Conservation (phyloP, 2,329 filamentous ascomycete species). For the Meredithiella fracta region DNA sequence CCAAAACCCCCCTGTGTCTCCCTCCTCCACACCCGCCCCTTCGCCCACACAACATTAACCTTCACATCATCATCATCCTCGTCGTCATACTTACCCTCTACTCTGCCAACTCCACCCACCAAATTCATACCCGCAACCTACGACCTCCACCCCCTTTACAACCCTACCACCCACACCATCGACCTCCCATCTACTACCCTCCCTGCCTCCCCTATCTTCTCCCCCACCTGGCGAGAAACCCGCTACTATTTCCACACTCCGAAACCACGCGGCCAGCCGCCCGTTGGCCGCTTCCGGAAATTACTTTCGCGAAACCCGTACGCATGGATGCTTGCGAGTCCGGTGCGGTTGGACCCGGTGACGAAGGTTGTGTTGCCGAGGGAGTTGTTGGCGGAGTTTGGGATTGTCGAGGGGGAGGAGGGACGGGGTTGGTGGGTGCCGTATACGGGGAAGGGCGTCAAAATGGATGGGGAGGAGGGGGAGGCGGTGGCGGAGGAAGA, state of each 20-base stretch:
- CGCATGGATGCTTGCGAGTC: conserved; percentile 45
- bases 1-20: background rate
- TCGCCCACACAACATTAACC: background rate
- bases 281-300: conserved; percentile 34
- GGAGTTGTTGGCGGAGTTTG: conserved; percentile 48
- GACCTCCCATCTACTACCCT: conserved; percentile 29
- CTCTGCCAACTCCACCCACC: background rate
- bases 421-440: conserved; percentile 40
- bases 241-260: conserved; percentile 26
- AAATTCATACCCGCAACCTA: conserved; percentile 7
- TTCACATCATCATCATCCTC: background rate
- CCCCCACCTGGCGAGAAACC: conserved; percentile 31
- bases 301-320: conserved; percentile 46
- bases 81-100: background rate
- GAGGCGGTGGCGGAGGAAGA: background rate
- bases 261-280: conserved; percentile 18
- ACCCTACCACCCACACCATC: conserved; percentile 28
- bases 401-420: conserved; percentile 38
- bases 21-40: background rate
- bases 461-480: background rate
- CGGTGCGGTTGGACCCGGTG: conserved; percentile 38
- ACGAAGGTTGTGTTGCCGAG: conserved; percentile 35
- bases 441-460: conserved; percentile 11
- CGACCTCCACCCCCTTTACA: conserved; percentile 18
- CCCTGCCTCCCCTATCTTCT: conserved; percentile 38